Base-by-base conservation (phyloP, 2,329 filamentous ascomycete genomes). In the Cladosporium sp. region DNA sequence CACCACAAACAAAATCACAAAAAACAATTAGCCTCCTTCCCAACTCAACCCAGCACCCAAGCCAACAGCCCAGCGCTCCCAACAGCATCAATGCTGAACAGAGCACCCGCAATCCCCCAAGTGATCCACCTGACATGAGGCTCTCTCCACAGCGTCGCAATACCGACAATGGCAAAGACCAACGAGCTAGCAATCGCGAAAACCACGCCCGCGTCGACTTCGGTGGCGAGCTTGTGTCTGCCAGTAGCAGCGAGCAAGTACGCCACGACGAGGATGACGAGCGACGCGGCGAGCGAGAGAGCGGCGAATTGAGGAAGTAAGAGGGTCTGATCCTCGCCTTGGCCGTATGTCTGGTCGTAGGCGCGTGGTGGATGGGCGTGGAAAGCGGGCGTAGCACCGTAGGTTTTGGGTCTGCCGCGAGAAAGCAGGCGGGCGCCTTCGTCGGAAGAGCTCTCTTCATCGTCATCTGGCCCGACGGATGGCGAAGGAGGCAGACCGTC, bases 151-250 rank as follows among this genome's bases (percentile, higher is more conserved):
- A 86, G 83, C 74, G 85, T 83, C 37, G 84, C 86, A 7, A 91
- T 80, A 0, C 84, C 89, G 14, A 84, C 80, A 56, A 87, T 85
- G 0, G 86, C 86, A 71, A 88, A 88, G 67, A 88, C 83, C 49
- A 93, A 75, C 68, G 88, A 91, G 33, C 86, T 82, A 35, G 91
- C 83, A 18, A 90, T 87, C 11, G 90, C 91, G 49, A 91, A 81
- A 1, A 91, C 83, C 1, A 91, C 89, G 10, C 88, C 91, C 0
- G 86, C 86, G 71, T 93, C 90, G 3, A 94, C 91, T 75, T 91
- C 87, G n/a, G 87, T 82, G 5, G 85, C 82, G 69, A 89, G 82
- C 75, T 86, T 89, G 73, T 87, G 88, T 56, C 86, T 83, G 10
- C 90, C 91, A 0, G 91, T 91, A 16, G 82, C 79, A 35, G 91